A percentile compares a stretch with the other conserved stretches of the same genome.
phyloP scores from a whole-genome alignment of 768 basidiomycete species.

The Rhizopogon vesiculosus region DNA sequence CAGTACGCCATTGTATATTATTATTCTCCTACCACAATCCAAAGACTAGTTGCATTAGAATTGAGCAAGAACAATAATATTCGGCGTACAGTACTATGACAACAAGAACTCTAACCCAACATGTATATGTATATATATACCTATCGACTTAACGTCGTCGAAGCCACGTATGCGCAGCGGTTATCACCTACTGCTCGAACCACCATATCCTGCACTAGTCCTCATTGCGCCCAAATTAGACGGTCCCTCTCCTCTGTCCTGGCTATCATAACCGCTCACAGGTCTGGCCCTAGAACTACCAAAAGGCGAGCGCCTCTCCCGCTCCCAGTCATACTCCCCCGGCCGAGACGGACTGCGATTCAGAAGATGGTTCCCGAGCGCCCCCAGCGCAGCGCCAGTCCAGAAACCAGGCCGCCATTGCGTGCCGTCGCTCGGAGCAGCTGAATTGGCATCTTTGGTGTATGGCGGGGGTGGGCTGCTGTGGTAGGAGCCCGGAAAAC shows the following conservation, averaged over 20 bases:
- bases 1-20: background rate
- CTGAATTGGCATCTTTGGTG: slow-evolving; percentile 29
- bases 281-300: slow-evolving; percentile 23
- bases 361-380: slow-evolving; percentile 55
- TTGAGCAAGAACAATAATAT: no score
- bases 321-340: slow-evolving; percentile 57
- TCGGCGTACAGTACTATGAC: no score
- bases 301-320: slow-evolving; percentile 27
- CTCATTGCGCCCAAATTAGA: slow-evolving; percentile 70
- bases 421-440: slow-evolving; percentile 17
- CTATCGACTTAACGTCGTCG: no score
- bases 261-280: slow-evolving; percentile 10
- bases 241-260: slow-evolving; percentile 63
- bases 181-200: slow-evolving; percentile 62
- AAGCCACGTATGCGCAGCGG: no score
- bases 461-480: slow-evolving; percentile 57
- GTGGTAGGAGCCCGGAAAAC: slow-evolving; percentile 48
- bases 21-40: background rate
- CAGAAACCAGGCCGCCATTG: slow-evolving; percentile 76
- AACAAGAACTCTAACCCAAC: no score
- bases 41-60: no score
- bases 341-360: slow-evolving; percentile 32
- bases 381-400: slow-evolving; percentile 77
- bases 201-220: slow-evolving; percentile 75
- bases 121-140: no score